These are phyloP conservation scores for Tylopilus sp. DNA, from an alignment of 768 basidiomycete species.

Conservation along the genomic window DNA sequence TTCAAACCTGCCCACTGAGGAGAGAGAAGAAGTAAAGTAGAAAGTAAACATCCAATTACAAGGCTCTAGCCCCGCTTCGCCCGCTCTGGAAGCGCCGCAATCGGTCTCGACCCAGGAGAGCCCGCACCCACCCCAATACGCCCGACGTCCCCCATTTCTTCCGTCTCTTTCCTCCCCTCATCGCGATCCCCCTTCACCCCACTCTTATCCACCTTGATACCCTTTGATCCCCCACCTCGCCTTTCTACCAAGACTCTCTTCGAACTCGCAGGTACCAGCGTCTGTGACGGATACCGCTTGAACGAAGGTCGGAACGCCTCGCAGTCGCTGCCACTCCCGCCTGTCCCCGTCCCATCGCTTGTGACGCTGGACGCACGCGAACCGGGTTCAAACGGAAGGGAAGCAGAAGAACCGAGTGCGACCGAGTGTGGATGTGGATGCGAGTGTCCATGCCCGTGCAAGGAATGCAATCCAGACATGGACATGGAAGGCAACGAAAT, in stretches of 20 bases:
- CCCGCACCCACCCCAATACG: slow-evolving; percentile 15
- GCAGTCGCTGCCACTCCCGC: slow-evolving; percentile 30
- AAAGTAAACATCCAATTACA: background rate
- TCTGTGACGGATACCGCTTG: slow-evolving; percentile 72
- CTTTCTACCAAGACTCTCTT: slow-evolving; percentile 50
- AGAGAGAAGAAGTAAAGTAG: background rate
- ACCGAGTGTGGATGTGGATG: slow-evolving; percentile 5
- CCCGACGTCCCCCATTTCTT: background rate
- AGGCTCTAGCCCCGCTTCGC: slow-evolving; percentile 20
- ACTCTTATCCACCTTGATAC: slow-evolving; percentile 7
- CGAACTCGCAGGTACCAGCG: slow-evolving; percentile 54
- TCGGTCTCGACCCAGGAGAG: slow-evolving; percentile 17
- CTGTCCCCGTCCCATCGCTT: slow-evolving; percentile 31
- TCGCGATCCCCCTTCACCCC: background rate
- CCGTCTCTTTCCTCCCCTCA: background rate
- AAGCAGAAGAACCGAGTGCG: slow-evolving; percentile 4
- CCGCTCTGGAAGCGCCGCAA: slow-evolving; percentile 31
- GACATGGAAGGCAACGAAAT: slow-evolving; percentile 29
- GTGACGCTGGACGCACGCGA: slow-evolving; percentile 31
- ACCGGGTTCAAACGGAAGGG: slow-evolving; percentile 20
- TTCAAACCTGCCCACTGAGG: background rate
- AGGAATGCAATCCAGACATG: slow-evolving; percentile 10
- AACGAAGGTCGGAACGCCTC: slow-evolving; percentile 55
- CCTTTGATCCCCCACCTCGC: slow-evolving; percentile 14
- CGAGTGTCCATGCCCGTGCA: background rate